These are phyloP conservation scores for Pisolithus tinctorius DNA, from an alignment of 768 basidiomycete genomes.

Conservation along the genomic window DNA sequence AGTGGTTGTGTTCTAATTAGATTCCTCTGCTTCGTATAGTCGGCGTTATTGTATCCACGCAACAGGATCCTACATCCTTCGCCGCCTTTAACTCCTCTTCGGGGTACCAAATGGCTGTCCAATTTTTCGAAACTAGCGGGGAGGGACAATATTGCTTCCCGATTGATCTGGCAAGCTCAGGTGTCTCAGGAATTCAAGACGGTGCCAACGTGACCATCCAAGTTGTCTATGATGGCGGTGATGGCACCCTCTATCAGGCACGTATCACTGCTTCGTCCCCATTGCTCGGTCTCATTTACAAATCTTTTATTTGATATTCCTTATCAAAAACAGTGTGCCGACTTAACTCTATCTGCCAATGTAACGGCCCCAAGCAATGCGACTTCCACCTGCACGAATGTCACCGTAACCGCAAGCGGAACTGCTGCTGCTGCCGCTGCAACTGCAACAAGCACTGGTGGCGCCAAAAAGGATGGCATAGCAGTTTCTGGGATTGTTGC, in stretches of 20 bases:
- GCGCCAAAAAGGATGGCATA: conserved; percentile 11
- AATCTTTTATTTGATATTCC: not conserved
- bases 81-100: conserved; percentile 48
- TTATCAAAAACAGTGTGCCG: conserved; percentile 54
- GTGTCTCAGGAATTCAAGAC: conserved; percentile 44
- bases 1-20: not conserved
- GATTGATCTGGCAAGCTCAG: conserved; percentile 48
- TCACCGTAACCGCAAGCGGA: conserved; percentile 13
- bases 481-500: conserved; percentile 5
- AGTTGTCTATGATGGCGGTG: conserved; percentile 62
- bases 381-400: conserved; percentile 27
- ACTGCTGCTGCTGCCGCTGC: conserved; percentile 7
- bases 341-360: conserved; percentile 59
- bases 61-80: conserved; percentile 56
- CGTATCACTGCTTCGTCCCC: not conserved
- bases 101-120: conserved; percentile 32
- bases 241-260: conserved; percentile 67
- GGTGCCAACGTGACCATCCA: conserved; percentile 74
- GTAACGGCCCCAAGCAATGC: conserved; percentile 42
- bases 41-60: conserved; percentile 48
- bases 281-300: not conserved
- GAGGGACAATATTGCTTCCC: conserved; percentile 65
- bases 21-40: conserved; percentile 27
- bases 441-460: conserved; percentile 13
- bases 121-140: conserved; percentile 43